Percentiles rank a stretch among this genome's conserved stretches.
These are phyloP conservation scores for Fragilariopsis cylindrus DNA, from an alignment of 108 stramenopile genomes.

Conservation along the genomic window DNA sequence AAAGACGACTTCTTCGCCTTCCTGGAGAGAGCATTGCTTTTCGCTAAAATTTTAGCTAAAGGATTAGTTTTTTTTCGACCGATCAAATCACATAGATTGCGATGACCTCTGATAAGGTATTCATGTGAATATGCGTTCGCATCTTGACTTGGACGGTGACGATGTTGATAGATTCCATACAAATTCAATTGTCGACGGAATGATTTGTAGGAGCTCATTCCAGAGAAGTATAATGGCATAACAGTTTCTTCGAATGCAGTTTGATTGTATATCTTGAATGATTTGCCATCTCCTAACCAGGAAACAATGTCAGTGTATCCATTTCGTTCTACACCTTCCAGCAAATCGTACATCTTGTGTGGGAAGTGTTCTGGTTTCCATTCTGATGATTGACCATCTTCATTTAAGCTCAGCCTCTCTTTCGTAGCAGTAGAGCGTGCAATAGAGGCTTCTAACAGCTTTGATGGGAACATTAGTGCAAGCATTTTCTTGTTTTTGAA, in stretches of 20 bases:
- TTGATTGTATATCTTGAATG: constrained; percentile 26
- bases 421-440: too few relatives aligned
- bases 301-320: constrained; percentile 27
- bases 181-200: constrained; percentile 92
- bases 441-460: too few relatives aligned
- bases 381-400: too few relatives aligned
- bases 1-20: too few relatives aligned
- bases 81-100: not conserved
- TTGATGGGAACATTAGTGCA: too few relatives aligned
- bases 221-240: constrained; percentile 18
- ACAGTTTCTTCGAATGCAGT: constrained; percentile 8
- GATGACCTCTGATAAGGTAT: constrained; percentile 1
- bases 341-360: constrained; percentile 22
- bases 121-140: constrained; percentile 1
- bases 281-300: constrained; percentile 26
- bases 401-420: too few relatives aligned
- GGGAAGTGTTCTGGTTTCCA: constrained; percentile 8
- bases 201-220: constrained; percentile 75
- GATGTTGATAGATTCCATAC: constrained; percentile 61
- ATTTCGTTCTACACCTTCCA: constrained; percentile 23
- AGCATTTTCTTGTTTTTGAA: too few relatives aligned
- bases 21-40: too few relatives aligned
- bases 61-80: not conserved
- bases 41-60: too few relatives aligned
- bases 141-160: constrained; percentile 10